phyloP scores from a whole-genome alignment of 257 asterid species.

The Handroanthus guayacan region DNA sequence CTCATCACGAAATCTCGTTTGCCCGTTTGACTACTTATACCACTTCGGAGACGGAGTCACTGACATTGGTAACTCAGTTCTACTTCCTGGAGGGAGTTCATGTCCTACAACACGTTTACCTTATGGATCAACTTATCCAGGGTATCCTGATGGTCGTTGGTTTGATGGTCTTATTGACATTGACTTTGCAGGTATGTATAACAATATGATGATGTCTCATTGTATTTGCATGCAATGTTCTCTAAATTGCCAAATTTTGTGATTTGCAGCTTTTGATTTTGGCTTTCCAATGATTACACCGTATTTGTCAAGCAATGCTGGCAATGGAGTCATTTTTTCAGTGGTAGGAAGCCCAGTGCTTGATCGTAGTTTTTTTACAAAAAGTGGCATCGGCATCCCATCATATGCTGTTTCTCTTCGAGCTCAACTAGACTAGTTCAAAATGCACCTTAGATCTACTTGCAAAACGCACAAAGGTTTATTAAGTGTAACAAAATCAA shows the following conservation, averaged over 20 bases:
- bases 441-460: background rate
- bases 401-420: conserved; percentile 19
- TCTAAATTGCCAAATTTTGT: background rate
- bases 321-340: conserved; percentile 39
- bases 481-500: no score
- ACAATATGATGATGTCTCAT: no score
- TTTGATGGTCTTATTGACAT: conserved; percentile 15
- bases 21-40: background rate
- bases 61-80: background rate
- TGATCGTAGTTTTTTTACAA: conserved; percentile 18
- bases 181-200: conserved; percentile 3
- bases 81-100: background rate
- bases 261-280: conserved; percentile 32
- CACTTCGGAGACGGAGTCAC: background rate
- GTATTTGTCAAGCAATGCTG: conserved; percentile 24
- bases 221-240: background rate
- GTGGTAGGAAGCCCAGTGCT: conserved; percentile 39
- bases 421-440: conserved; percentile 34
- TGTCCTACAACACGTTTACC: background rate
- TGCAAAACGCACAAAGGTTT: conserved; percentile 27
- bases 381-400: background rate
- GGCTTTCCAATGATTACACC: conserved; percentile 32
- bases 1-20: background rate
- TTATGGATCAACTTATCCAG: background rate
- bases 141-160: conserved; percentile 18